Base-by-base conservation (phyloP, 148 eudicot genomes). In the Heliamphora exappendiculata region DNA sequence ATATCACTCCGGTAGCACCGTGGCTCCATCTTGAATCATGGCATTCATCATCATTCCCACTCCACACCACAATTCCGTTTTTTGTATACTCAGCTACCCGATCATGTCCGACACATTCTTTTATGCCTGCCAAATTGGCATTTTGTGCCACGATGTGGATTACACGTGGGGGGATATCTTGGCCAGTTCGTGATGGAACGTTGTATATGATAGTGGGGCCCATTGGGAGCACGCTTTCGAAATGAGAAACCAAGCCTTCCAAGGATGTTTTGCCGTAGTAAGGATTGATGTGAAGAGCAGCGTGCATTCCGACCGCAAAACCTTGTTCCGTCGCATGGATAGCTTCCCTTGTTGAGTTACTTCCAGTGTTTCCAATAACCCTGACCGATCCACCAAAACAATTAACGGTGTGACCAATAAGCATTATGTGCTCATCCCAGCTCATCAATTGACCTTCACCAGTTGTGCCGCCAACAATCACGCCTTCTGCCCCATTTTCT, bases 381-480 rank as follows among this genome's bases (percentile, higher is more conserved):
- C 91, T 91, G 65, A 93, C 85, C 53, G 67, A 82, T 73, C 86
- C 85, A 60, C 97, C 97, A 74, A 91, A 93, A 80, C 96, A 93
- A 76, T 93, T 93, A 49, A 93, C 89, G 2, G 96, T 93, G 78
- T 90, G 97, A 58, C 91, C 97, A 64, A 93, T 93, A 58, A 93
- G 97, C 97, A 93, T 93, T 17, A 93, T 88, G 76, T 93, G 97
- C 76, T 93, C 97, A 81, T 93, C 97, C 97, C 97, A 93, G 75
- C 93, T 88, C 97, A 93, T 93, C 45, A 93, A 74, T 72, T 93
- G 97, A 22, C 93, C 97, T 85, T 93, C 97, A 44, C 97, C 97
- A 22, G 97, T 91, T 24, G 97, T 93, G 72, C 97, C 97, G 17
- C 97, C 97, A 16, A 93, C 97, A 69, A 93, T 93, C 60, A 93